phyloP scores from a whole-genome alignment of 208 protist genomes.

The Acanthamoeba castellanii region DNA sequence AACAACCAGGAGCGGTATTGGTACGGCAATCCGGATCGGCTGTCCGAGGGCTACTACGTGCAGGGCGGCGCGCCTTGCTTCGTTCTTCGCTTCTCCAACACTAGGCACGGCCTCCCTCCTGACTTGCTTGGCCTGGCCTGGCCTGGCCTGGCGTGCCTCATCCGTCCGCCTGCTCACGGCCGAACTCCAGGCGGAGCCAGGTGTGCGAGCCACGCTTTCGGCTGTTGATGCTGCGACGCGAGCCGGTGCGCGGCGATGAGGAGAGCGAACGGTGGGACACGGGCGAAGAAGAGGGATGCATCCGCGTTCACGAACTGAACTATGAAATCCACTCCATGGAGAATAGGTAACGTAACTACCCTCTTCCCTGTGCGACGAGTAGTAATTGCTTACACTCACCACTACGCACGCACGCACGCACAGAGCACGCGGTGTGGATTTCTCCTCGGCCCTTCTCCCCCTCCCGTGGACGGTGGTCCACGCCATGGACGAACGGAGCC shows the following conservation, averaged over 20 bases:
- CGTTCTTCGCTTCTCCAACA: conserved; percentile 61
- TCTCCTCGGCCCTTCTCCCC: conserved; percentile 14
- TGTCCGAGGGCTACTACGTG: conserved; percentile 34
- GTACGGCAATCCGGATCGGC: conserved; percentile 42
- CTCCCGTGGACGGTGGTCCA: conserved; percentile 69
- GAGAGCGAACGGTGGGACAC: neutral
- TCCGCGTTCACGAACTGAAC: conserved; percentile 69
- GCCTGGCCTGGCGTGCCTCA: no score
- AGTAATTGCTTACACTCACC: no score
- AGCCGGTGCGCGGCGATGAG: neutral
- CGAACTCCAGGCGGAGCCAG: neutral
- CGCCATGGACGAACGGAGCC: conserved; percentile 72
- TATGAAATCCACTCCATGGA: conserved; percentile 54
- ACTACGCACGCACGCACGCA: neutral
- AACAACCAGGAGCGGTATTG: conserved; percentile 52
- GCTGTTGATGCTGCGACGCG: conserved; percentile 23
- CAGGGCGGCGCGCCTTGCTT: conserved; percentile 63
- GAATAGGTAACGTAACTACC: neutral
- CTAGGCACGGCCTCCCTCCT: neutral
- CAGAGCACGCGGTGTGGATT: conserved; percentile 51
- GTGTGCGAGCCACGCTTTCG: conserved; percentile 70
- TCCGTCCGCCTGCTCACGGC: neutral
- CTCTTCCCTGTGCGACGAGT: neutral
- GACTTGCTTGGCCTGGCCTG: neutral
- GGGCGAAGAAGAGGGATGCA: neutral